Evolutionary conservation across 108 stramenopile genomes (phyloP).

Genomic region (Bacterosira constricta): DNA sequence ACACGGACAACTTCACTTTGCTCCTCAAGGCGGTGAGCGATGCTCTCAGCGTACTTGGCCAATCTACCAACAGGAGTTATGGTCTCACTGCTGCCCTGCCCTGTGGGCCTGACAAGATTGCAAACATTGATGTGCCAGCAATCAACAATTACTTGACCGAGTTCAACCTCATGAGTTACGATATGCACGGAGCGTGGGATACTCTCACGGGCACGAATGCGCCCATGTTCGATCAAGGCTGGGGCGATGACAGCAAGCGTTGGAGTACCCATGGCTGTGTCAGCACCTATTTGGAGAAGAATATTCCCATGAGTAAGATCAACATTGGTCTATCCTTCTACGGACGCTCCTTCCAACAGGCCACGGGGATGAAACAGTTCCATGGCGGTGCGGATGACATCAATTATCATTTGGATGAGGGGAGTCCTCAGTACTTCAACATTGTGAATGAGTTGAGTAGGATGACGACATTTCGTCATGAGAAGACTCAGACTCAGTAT

Average conservation of each 20-base stretch:
- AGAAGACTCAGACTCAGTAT: slow-evolving; percentile 46
- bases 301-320: slow-evolving; percentile 19
- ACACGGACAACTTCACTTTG: slow-evolving; percentile 35
- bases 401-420: slow-evolving; percentile 47
- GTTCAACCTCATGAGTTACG: slow-evolving; percentile 39
- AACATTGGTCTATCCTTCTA: slow-evolving; percentile 44
- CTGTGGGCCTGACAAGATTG: slow-evolving; percentile 40
- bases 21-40: slow-evolving; percentile 36
- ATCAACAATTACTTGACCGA: slow-evolving; percentile 25
- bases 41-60: slow-evolving; percentile 7
- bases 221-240: slow-evolving; percentile 45
- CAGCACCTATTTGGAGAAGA: slow-evolving; percentile 8
- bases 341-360: slow-evolving; percentile 30
- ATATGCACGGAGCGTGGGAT: slow-evolving; percentile 48
- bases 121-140: slow-evolving; percentile 22
- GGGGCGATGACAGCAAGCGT: slow-evolving; percentile 17
- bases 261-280: slow-evolving; percentile 42
- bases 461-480: slow-evolving; percentile 46
- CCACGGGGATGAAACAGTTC: slow-evolving; percentile 45
- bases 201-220: slow-evolving; percentile 33
- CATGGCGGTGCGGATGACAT: slow-evolving; percentile 42
- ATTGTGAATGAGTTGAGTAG: slow-evolving; percentile 25
- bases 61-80: slow-evolving; percentile 5
- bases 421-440: slow-evolving; percentile 54
- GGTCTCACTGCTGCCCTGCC: slow-evolving; percentile 39